Conservation (phyloP, 768 basidiomycete species). For the Cystobasidium onofrii region DNA sequence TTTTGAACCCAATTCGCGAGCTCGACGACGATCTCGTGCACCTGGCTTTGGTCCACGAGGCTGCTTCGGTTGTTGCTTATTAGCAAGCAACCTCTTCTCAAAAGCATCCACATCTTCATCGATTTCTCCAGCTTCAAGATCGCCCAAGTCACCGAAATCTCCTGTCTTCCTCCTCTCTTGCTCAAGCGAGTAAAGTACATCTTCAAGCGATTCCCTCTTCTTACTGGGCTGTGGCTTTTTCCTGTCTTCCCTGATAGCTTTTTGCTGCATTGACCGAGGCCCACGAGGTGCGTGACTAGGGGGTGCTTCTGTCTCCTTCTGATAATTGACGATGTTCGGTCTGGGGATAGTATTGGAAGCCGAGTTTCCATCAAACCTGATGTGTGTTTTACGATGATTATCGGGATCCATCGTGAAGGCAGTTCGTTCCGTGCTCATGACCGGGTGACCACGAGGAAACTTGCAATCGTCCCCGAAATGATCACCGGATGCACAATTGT, state of each 20-base stretch:
- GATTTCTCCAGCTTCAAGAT: conserved; percentile 10
- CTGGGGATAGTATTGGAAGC: neutral
- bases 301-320: neutral
- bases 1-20: neutral
- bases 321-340: conserved; percentile 31
- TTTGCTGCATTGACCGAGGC: neutral
- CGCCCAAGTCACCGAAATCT: neutral
- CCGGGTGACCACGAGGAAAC: conserved; percentile 27
- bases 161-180: neutral
- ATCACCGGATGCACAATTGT: conserved; percentile 31
- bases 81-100: neutral
- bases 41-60: neutral
- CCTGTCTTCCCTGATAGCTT: neutral
- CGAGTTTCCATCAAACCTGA: neutral
- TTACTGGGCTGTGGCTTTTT: neutral
- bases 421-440: conserved; percentile 9
- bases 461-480: conserved; percentile 32
- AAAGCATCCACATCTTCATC: conserved; percentile 18
- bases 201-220: neutral
- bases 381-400: conserved; percentile 13
- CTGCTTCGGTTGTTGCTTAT: neutral
- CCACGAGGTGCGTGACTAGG: neutral
- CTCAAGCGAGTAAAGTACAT: neutral
- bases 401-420: conserved; percentile 25
- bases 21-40: neutral